Percentiles rank a stretch among this genome's conserved stretches.
These are phyloP conservation scores for Eucalyptus polybractea DNA, from an alignment of 345 rosid genomes.

Conservation along the genomic window DNA sequence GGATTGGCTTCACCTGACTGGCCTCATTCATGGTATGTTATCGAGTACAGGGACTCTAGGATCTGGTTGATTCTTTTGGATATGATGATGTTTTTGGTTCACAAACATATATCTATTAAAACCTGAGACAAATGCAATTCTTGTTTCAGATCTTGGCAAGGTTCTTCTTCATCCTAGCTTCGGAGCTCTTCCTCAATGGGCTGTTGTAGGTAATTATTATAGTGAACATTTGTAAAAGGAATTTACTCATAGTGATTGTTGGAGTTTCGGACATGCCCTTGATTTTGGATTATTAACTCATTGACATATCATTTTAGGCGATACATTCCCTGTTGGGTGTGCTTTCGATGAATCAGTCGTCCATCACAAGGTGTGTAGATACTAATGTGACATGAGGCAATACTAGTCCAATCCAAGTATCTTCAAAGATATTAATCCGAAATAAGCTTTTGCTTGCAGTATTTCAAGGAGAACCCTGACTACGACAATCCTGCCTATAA, in stretches of 20 bases:
- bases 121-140: neutral
- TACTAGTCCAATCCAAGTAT: too few relatives aligned
- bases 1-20: constrained; percentile 59
- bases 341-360: constrained; percentile 62
- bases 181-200: constrained; percentile 92
- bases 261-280: neutral
- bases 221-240: neutral
- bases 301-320: constrained; percentile 21
- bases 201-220: constrained; percentile 55
- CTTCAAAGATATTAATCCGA: neutral
- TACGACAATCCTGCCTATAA: constrained; percentile 25
- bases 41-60: neutral
- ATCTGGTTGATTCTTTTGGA: neutral
- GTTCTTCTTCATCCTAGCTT: constrained; percentile 63
- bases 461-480: constrained; percentile 53
- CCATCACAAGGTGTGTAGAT: constrained; percentile 22
- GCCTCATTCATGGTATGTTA: constrained; percentile 44
- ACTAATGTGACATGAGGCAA: neutral
- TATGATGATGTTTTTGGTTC: neutral
- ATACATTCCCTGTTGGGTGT: constrained; percentile 83
- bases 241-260: neutral
- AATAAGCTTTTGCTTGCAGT: constrained; percentile 5
- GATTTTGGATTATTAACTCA: neutral
- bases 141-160: constrained; percentile 59
- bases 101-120: neutral